These are phyloP conservation scores for Neltuma alba DNA, from an alignment of 306 rosid species.

Conservation along the genomic window DNA sequence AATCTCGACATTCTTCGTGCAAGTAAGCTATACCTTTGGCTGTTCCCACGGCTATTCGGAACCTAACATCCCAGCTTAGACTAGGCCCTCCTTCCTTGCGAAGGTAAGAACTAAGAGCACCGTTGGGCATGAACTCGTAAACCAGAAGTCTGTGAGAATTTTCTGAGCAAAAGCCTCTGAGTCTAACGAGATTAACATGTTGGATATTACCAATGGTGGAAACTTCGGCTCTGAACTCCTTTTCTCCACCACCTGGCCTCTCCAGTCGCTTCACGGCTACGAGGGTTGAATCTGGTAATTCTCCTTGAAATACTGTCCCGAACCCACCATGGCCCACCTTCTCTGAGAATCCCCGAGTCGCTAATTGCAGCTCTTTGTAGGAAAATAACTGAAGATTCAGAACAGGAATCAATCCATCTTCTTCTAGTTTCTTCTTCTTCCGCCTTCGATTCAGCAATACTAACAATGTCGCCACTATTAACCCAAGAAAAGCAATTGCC, in stretches of 20 bases:
- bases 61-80: conserved; percentile 79
- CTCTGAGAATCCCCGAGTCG: conserved; percentile 69
- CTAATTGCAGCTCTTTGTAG: conserved; percentile 72
- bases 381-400: conserved; percentile 67
- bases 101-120: conserved; percentile 68
- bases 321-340: conserved; percentile 90
- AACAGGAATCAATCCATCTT: conserved; percentile 45
- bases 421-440: conserved; percentile 43
- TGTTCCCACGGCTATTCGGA: conserved; percentile 67
- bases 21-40: conserved; percentile 85
- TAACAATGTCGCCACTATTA: conserved; percentile 37
- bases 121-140: conserved; percentile 84
- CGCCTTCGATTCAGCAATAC: conserved; percentile 44
- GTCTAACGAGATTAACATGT: conserved; percentile 81
- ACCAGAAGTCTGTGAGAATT: conserved; percentile 77
- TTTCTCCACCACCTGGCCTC: conserved; percentile 89
- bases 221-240: conserved; percentile 86
- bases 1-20: conserved; percentile 79
- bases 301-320: conserved; percentile 83
- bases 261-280: conserved; percentile 87
- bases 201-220: conserved; percentile 85
- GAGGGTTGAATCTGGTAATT: conserved; percentile 52
- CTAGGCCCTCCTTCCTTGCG: conserved; percentile 71
- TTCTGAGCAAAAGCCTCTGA: conserved; percentile 88
- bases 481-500: conserved; percentile 45